Conservation (phyloP, 192 early-diverging fungal species). For the Spinellus fusiger region DNA sequence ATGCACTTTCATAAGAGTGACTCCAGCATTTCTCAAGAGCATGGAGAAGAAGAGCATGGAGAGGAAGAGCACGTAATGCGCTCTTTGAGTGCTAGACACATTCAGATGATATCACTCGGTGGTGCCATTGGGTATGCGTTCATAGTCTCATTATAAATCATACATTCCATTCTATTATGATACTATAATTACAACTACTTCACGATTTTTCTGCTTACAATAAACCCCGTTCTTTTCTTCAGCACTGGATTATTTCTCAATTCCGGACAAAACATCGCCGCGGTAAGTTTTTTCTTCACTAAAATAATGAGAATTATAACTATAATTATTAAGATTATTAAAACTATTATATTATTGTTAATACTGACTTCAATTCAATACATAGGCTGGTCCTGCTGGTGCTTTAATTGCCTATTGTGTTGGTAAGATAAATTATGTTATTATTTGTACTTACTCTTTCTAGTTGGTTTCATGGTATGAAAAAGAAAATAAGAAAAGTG, state of each 20-base stretch:
- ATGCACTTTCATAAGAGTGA: not conserved
- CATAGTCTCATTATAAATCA: not conserved
- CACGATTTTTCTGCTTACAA: not conserved
- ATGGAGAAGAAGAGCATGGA: conserved; percentile 4
- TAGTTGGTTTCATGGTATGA: conserved; percentile 33
- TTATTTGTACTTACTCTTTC: not conserved
- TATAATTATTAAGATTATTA: not conserved
- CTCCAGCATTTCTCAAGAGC: not conserved
- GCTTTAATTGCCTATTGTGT: conserved; percentile 58
- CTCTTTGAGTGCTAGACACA: conserved; percentile 23
- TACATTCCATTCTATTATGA: not conserved
- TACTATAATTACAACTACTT: not conserved
- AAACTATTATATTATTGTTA: not conserved
- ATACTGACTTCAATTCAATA: not conserved
- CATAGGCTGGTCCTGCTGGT: conserved; percentile 66
- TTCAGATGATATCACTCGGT: conserved; percentile 30
- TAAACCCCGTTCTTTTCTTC: not conserved
- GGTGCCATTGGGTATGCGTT: conserved; percentile 29
- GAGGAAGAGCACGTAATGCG: conserved; percentile 8
- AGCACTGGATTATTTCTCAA: conserved; percentile 74
- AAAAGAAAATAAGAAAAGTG: too few relatives aligned
- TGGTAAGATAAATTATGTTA: conserved; percentile 13
- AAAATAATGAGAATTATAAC: not conserved
- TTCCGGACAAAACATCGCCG: conserved; percentile 58
- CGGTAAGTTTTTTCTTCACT: conserved; percentile 4